Evolutionary conservation across 2,329 filamentous ascomycete species (phyloP).

Genomic region (Fusarium anguioides): DNA sequence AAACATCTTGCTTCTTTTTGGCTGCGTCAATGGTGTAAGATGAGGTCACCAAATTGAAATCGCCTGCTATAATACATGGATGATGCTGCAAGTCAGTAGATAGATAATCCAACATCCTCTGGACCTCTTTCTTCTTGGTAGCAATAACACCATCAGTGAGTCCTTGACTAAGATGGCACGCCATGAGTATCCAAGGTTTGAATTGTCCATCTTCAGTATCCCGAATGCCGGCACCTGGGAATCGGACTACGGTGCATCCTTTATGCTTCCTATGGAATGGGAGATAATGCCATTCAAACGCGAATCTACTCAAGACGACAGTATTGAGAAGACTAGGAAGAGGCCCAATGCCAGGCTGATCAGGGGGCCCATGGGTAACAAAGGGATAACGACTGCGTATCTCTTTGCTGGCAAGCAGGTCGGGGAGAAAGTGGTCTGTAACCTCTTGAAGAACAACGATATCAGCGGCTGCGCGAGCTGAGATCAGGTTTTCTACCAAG

Average conservation of each 20-base stretch:
- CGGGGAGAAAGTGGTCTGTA: constrained; percentile 70
- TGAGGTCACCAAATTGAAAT: constrained; percentile 74
- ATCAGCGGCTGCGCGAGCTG: constrained; percentile 56
- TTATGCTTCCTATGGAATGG: constrained; percentile 68
- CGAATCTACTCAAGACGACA: constrained; percentile 66
- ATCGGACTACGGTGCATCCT: constrained; percentile 62
- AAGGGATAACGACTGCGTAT: constrained; percentile 65
- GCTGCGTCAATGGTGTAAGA: constrained; percentile 65
- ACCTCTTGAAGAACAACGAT: constrained; percentile 70
- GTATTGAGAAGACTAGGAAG: constrained; percentile 70
- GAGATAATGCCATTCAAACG: constrained; percentile 67
- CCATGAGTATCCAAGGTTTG: constrained; percentile 61
- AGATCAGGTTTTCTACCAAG: constrained; percentile 58
- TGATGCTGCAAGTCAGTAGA: constrained; percentile 53
- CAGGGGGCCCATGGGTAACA: constrained; percentile 66
- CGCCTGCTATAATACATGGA: constrained; percentile 69
- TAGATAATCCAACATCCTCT: constrained; percentile 61
- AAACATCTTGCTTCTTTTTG: constrained; percentile 64
- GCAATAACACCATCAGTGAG: constrained; percentile 68
- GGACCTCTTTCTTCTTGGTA: constrained; percentile 67
- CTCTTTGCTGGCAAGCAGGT: constrained; percentile 59
- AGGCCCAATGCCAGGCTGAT: constrained; percentile 62
- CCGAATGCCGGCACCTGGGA: constrained; percentile 45
- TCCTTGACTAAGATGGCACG: constrained; percentile 71
- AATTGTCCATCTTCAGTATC: constrained; percentile 34